Conservation (phyloP, 192 early-diverging fungal species). For the Phycomyces blakesleeanus region DNA sequence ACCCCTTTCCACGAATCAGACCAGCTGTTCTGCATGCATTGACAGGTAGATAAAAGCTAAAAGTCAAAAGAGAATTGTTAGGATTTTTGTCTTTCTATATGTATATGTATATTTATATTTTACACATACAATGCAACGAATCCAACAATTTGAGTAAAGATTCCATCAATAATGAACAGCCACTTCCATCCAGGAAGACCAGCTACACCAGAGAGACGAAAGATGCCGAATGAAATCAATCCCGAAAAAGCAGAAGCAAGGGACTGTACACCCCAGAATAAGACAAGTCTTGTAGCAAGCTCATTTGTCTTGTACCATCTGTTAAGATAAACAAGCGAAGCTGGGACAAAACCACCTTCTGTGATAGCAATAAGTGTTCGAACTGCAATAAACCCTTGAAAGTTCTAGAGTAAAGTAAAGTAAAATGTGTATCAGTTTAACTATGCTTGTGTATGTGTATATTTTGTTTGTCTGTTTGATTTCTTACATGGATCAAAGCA, state of each 20-base stretch:
- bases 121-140: slow-evolving; percentile 38
- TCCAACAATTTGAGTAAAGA: slow-evolving; percentile 49
- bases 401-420: slow-evolving; percentile 31
- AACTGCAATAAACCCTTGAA: slow-evolving; percentile 37
- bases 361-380: slow-evolving; percentile 46
- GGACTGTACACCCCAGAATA: slow-evolving; percentile 48
- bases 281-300: slow-evolving; percentile 44
- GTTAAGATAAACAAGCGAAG: slow-evolving; percentile 41
- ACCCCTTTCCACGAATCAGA: slow-evolving; percentile 35
- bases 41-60: slow-evolving; percentile 49
- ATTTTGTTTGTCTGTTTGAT: no score
- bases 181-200: slow-evolving; percentile 61
- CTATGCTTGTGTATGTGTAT: no score
- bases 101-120: not conserved
- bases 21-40: slow-evolving; percentile 35
- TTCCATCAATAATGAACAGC: slow-evolving; percentile 62
- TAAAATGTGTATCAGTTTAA: slow-evolving; percentile 29
- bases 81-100: not conserved
- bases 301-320: slow-evolving; percentile 50
- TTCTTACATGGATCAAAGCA: slow-evolving; percentile 2
- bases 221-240: slow-evolving; percentile 55
- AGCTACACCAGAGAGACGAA: slow-evolving; percentile 47
- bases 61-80: not conserved
- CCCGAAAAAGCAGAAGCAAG: slow-evolving; percentile 53
- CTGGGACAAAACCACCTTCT: slow-evolving; percentile 39